Evolutionary conservation across 2,329 filamentous ascomycete genomes (phyloP).

Genomic region (Blastomyces silverae): DNA sequence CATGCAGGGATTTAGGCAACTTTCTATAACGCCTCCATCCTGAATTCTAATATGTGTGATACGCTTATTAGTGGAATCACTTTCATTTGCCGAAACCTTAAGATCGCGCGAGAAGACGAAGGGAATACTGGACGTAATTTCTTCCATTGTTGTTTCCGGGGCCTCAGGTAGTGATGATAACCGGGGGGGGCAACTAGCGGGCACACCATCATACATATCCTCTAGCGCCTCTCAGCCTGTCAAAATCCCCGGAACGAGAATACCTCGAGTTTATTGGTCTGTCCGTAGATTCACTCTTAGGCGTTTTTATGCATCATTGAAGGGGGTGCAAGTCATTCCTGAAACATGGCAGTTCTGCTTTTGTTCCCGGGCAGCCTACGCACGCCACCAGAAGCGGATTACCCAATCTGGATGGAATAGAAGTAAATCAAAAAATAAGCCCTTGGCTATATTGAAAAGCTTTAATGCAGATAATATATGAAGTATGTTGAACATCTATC

Average conservation of each 20-base stretch:
- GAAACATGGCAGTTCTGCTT: not conserved
- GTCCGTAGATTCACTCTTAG: not conserved
- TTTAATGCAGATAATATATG: not conserved
- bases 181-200: not conserved
- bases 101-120: not conserved
- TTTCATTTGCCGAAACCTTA: constrained; percentile 10
- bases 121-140: not conserved
- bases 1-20: not conserved
- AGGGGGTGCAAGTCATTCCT: not conserved
- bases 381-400: not conserved
- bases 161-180: not conserved
- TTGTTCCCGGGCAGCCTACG: not conserved
- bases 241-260: not conserved
- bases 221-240: not conserved
- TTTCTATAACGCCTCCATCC: not conserved
- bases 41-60: not conserved
- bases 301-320: not conserved
- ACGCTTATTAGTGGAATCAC: not conserved
- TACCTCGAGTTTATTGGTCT: not conserved
- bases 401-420: not conserved
- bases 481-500: not conserved
- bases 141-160: not conserved
- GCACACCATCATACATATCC: not conserved
- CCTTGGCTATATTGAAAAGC: not conserved
- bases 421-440: not conserved